Conservation (phyloP, 768 basidiomycete genomes). For the Lentinula detonsa region DNA sequence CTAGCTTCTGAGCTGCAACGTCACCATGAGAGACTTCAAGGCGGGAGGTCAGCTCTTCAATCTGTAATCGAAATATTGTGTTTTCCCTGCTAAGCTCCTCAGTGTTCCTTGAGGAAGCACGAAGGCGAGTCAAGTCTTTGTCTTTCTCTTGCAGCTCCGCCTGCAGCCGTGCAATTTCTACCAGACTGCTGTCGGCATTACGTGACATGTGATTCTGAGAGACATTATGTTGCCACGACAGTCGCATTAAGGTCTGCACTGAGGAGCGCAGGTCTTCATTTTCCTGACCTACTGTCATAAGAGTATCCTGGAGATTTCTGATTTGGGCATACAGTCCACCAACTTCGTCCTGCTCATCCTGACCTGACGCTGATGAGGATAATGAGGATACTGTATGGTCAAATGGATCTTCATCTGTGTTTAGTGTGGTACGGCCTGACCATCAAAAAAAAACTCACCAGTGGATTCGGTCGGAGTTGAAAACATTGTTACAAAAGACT, state of each 20-base stretch:
- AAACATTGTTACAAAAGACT: neutral
- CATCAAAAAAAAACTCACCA: neutral
- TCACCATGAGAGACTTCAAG: slow-evolving; percentile 6
- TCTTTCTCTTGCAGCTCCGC: slow-evolving; percentile 5
- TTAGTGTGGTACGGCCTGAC: neutral
- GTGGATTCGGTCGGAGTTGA: neutral
- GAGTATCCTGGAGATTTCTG: neutral
- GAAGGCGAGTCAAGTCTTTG: neutral
- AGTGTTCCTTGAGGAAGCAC: neutral
- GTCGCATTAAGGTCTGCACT: neutral
- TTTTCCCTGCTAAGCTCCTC: slow-evolving; percentile 8
- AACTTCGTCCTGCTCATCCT: neutral
- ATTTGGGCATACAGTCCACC: slow-evolving; percentile 3
- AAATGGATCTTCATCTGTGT: neutral
- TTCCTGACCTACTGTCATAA: neutral
- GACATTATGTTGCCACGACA: neutral
- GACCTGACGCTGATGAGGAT: neutral
- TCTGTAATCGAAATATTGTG: slow-evolving; percentile 6
- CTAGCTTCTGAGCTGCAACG: slow-evolving; percentile 6
- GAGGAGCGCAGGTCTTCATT: slow-evolving; percentile 6
- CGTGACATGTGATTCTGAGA: neutral
- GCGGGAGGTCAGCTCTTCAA: slow-evolving; percentile 4
- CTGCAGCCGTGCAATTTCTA: neutral
- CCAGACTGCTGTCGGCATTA: neutral
- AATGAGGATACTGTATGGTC: neutral